These are phyloP conservation scores for Suhomyces wounanorum DNA, from an alignment of 1,139 yeast genomes.

Conservation along the genomic window DNA sequence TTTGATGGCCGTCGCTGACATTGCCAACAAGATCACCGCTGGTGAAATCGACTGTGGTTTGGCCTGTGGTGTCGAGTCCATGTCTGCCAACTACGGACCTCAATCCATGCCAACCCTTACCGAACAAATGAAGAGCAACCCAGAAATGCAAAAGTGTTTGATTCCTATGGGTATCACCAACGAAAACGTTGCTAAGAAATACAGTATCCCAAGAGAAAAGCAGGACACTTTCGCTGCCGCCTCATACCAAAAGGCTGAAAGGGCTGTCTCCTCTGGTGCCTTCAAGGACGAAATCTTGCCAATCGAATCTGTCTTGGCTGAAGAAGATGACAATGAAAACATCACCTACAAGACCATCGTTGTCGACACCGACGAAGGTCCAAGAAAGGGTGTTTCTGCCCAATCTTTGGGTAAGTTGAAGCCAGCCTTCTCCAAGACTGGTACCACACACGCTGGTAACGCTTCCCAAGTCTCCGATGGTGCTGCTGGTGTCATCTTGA, in stretches of 20 bases:
- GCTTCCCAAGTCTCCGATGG: constrained; percentile 96
- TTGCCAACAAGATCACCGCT: constrained; percentile 80
- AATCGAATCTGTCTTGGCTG: constrained; percentile 54
- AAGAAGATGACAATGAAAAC: constrained; percentile 53
- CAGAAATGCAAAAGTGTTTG: constrained; percentile 62
- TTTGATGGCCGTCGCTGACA: constrained; percentile 82
- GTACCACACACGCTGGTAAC: constrained; percentile 92
- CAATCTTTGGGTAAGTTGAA: constrained; percentile 69
- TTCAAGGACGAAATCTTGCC: constrained; percentile 89
- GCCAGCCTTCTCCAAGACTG: constrained; percentile 87
- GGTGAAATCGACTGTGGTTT: constrained; percentile 92
- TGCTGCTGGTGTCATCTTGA: constrained; percentile 85
- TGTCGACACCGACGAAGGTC: constrained; percentile 85
- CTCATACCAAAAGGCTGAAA: constrained; percentile 82
- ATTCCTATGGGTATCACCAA: constrained; percentile 93
- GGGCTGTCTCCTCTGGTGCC: constrained; percentile 67
- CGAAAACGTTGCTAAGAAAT: constrained; percentile 72
- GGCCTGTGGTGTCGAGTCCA: constrained; percentile 91
- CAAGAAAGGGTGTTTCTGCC: constrained; percentile 83
- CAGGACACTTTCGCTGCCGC: constrained; percentile 89
- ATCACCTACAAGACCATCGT: constrained; percentile 41
- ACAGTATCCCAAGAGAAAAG: constrained; percentile 60
- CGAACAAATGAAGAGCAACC: constrained; percentile 38
- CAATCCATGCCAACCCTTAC: constrained; percentile 67
- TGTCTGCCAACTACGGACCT: constrained; percentile 84